Base-by-base conservation (phyloP, 495 filamentous ascomycete species). In the Hypoxylon perforatum region DNA sequence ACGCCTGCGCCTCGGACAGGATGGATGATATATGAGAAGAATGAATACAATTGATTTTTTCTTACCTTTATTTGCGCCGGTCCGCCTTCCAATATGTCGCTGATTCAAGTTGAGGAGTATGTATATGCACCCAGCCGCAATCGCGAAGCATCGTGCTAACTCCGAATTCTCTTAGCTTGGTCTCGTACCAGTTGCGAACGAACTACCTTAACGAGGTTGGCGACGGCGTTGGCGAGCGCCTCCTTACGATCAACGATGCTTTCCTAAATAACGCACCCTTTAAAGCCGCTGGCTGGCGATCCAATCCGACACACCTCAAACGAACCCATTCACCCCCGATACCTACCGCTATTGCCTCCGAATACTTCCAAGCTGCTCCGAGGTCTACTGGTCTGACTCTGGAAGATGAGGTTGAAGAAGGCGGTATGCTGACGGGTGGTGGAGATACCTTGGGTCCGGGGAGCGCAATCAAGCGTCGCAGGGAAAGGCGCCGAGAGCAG, bases 71-170 rank as follows among this genome's bases (percentile, higher is more conserved):
- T 54, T 48, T 46, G 41, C 47, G 39, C 45, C 41, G 17, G 45
- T 44, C 41, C 41, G 38, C 47, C 45, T 18, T 56, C 39, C 55
- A 70, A 46, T 50, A 98, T 97, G 95, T 96, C 94, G 69, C 86
- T 98, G 72, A 90, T 98, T 57, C 92, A 97, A 77, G 93, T 96
- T 63, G 94, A 98, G 87, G 94, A 98, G 93, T 97, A 89, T 57
- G 90, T 81, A 15, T n/a, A 41, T 36, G 59, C 18, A 14, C 53
- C 61, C 70, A 51, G 25, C 25, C 42, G 14, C 45, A 44, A 18
- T 53, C 44, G 57, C 38, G 21, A 46, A 41, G 38, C 9, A 7
- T 17, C 21, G 23, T 64, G 58, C 69, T 57, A 46, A 60, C 44
- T 15, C 50, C 8, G 4, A 17, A 30, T 45, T 19, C 41, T 39